Conservation (phyloP, 1,284 basidiomycete genomes). For the Cutaneotrichosporon cyanovorans region DNA sequence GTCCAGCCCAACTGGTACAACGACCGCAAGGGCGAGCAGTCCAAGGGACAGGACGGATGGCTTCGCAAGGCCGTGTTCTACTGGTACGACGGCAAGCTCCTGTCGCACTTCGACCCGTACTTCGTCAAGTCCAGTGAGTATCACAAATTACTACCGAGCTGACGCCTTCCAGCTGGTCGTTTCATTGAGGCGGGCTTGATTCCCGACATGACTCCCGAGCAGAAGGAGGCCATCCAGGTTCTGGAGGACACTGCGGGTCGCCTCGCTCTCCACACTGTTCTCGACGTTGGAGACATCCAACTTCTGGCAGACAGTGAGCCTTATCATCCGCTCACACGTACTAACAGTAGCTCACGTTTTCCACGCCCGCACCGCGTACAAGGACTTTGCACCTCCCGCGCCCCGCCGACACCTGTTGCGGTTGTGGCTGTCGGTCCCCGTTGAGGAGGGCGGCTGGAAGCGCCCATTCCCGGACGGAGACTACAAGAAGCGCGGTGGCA, state of each 20-base stretch:
- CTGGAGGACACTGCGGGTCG: slow-evolving; percentile 45
- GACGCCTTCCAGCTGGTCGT: neutral
- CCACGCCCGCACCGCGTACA: slow-evolving; percentile 47
- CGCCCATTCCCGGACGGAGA: slow-evolving; percentile 41
- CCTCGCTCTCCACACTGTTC: slow-evolving; percentile 44
- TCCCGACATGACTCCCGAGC: slow-evolving; percentile 31
- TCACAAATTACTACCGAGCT: neutral
- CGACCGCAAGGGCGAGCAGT: slow-evolving; percentile 28
- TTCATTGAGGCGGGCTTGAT: slow-evolving; percentile 41
- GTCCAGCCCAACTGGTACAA: slow-evolving; percentile 35
- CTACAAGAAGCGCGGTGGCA: slow-evolving; percentile 39
- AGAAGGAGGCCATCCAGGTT: slow-evolving; percentile 44
- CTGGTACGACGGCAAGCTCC: slow-evolving; percentile 14
- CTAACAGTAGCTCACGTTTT: slow-evolving; percentile 34
- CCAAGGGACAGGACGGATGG: slow-evolving; percentile 20
- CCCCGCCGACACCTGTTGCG: slow-evolving; percentile 45
- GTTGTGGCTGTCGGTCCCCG: slow-evolving; percentile 45
- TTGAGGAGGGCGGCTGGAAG: slow-evolving; percentile 43
- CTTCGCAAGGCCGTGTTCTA: slow-evolving; percentile 18
- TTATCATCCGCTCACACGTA: slow-evolving; percentile 21
- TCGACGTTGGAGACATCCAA: slow-evolving; percentile 45
- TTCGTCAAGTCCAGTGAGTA: slow-evolving; percentile 25
- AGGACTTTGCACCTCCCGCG: slow-evolving; percentile 39
- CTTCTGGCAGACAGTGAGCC: slow-evolving; percentile 28
- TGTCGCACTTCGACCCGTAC: slow-evolving; percentile 34